Percentiles rank a stretch among this genome's conserved stretches.
phyloP scores from a whole-genome alignment of 176 grass and related monocot genomes.

The Tuctoria greenei region DNA sequence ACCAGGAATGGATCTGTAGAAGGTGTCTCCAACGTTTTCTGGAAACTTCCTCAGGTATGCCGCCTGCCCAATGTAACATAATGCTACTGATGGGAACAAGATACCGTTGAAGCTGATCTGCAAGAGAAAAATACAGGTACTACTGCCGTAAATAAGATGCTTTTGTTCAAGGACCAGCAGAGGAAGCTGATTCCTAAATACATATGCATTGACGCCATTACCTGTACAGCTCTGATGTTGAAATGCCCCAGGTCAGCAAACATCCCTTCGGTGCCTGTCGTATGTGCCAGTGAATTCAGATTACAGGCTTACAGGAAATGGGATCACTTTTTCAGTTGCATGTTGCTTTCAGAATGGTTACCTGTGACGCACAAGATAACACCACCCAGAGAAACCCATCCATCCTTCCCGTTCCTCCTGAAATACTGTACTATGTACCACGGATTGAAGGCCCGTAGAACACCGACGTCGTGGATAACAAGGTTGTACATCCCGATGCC shows the following conservation, averaged over 20 bases:
- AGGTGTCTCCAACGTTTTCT: conserved; percentile 52
- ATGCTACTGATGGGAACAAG: conserved; percentile 66
- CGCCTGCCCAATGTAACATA: conserved; percentile 73
- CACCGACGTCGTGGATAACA: conserved; percentile 48
- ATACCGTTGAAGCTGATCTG: conserved; percentile 76
- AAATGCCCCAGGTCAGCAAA: conserved; percentile 92
- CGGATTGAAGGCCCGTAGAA: conserved; percentile 75
- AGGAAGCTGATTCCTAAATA: not conserved
- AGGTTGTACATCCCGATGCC: conserved; percentile 64
- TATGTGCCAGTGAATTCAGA: conserved; percentile 15
- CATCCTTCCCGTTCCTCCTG: conserved; percentile 56
- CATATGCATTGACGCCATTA: conserved; percentile 14
- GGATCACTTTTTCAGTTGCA: conserved; percentile 5
- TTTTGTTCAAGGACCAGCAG: not conserved
- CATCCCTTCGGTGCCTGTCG: conserved; percentile 80
- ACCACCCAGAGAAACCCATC: conserved; percentile 82
- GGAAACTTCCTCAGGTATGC: conserved; percentile 63
- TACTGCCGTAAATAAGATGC: conserved; percentile 17
- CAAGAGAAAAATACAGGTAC: conserved; percentile 4
- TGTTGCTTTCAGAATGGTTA: conserved; percentile 8
- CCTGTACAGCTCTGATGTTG: conserved; percentile 74
- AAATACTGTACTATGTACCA: conserved; percentile 73
- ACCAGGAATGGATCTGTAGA: conserved; percentile 88
- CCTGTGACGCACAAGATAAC: conserved; percentile 83
- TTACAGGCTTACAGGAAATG: not conserved